These are phyloP conservation scores for Trichoderma asperelloides DNA, from an alignment of 495 filamentous ascomycete species.

Conservation along the genomic window DNA sequence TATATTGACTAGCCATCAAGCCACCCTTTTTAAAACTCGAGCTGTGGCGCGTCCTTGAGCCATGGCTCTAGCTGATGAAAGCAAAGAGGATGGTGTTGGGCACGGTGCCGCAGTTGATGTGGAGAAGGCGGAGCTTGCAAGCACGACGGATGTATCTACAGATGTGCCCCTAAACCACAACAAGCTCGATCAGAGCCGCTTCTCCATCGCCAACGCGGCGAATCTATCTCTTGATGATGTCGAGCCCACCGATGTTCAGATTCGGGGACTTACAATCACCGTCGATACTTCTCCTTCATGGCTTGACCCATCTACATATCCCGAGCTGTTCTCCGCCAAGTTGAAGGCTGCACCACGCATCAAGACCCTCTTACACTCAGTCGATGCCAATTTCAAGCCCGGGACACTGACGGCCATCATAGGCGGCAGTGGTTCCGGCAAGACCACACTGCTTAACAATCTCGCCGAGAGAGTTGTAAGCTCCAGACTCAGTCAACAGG, in stretches of 20 bases:
- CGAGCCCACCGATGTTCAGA: constrained; percentile 47
- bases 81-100: neutral
- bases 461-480: constrained; percentile 57
- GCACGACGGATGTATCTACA: neutral
- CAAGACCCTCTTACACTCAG: constrained; percentile 23
- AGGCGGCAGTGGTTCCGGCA: constrained; percentile 63
- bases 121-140: neutral
- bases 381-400: constrained; percentile 20
- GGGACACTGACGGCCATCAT: constrained; percentile 66
- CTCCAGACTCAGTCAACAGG: constrained; percentile 41
- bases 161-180: neutral
- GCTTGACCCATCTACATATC: constrained; percentile 20
- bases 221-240: constrained; percentile 53
- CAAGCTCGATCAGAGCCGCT: constrained; percentile 11
- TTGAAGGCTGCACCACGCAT: constrained; percentile 18
- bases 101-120: neutral
- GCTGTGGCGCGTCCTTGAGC: neutral
- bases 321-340: constrained; percentile 26
- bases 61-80: neutral
- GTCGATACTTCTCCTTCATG: constrained; percentile 42
- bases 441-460: constrained; percentile 62
- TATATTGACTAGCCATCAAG: neutral
- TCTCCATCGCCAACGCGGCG: constrained; percentile 20
- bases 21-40: neutral
- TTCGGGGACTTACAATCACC: constrained; percentile 44